Evolutionary conservation across 179 eudicot species (phyloP), one percentile per base, ranked within the genome.

Genomic region (Camellia oleifera): DNA sequence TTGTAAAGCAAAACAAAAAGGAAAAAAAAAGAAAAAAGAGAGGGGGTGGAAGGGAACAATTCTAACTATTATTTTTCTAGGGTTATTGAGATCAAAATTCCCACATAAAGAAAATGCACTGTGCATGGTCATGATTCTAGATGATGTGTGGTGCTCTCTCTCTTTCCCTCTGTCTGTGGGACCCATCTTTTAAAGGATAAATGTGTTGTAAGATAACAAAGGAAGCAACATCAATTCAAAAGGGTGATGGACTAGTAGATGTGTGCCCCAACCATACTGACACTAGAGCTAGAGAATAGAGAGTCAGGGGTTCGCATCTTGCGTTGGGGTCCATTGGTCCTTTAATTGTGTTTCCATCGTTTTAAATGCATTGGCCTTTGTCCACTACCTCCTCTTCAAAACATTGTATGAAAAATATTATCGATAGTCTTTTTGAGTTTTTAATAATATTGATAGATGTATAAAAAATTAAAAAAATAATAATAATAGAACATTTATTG

Each of bases 141-240:
- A 48, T 48, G 52, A 48, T 48, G 52, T 48, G 52, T 62, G 13
- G 66, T 62, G 23, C 23, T 5, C 23, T n/a, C 12, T 42, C n/a
- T 13, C 20, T 44, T 18, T 42, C 18, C 46, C 54, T 69, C 11
- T 69, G 23, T 42, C 73, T 44, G 54, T 45, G 74, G 23, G 56
- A n/a, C 6, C 13, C 74, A 15, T 46, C 18, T 10, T 17, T 23
- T 45, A 45, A 69, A 69, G 74, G 74, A 26, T 8, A 69, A 69
- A 69, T 46, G 54, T 69, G 75, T 20, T 18, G 60, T 50, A 20
- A 72, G n/a, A 66, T 14, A 50, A 52, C 40, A 52, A 63, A 52
- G 42, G 75, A 72, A 50, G 75, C 75, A 72, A 48, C 14, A 52
- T 48, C 75, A 72, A 52, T 48, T 72, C 12, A 45, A 70, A 70